phyloP scores from a whole-genome alignment of 2,329 filamentous ascomycete genomes.

The Cadophora gregata region DNA sequence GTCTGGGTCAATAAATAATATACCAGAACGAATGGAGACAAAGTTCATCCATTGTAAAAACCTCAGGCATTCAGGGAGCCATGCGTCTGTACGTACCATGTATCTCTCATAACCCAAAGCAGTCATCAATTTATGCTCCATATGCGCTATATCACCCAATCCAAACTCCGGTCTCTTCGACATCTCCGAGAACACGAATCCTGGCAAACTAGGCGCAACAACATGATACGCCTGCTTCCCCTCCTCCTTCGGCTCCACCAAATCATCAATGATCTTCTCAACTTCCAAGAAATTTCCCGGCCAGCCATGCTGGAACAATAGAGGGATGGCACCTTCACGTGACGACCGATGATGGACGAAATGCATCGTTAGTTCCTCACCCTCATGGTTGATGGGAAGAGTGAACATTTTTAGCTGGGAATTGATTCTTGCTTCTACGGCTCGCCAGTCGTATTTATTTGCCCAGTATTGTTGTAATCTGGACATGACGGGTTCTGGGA shows the following conservation, averaged over 20 bases:
- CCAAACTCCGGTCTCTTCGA: slow-evolving; percentile 28
- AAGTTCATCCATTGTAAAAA: too few relatives aligned
- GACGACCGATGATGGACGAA: slow-evolving; percentile 64
- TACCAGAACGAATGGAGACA: not conserved
- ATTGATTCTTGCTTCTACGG: slow-evolving; percentile 41
- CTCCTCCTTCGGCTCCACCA: slow-evolving; percentile 41
- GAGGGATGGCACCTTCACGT: slow-evolving; percentile 50
- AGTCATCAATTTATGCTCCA: slow-evolving; percentile 71
- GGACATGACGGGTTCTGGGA: slow-evolving; percentile 28
- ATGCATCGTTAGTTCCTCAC: slow-evolving; percentile 60
- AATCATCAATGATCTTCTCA: slow-evolving; percentile 44
- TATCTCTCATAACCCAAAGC: slow-evolving; percentile 38
- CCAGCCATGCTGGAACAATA: slow-evolving; percentile 55
- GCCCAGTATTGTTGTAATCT: slow-evolving; percentile 40
- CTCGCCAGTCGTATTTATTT: slow-evolving; percentile 42
- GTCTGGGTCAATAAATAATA: slow-evolving; percentile 66
- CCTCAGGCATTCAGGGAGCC: not conserved
- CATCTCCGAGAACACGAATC: slow-evolving; percentile 28
- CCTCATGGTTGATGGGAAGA: slow-evolving; percentile 38
- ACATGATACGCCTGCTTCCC: slow-evolving; percentile 51
- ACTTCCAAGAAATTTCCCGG: slow-evolving; percentile 72
- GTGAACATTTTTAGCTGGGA: slow-evolving; percentile 41
- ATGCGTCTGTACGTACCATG: not conserved
- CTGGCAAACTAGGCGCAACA: slow-evolving; percentile 54
- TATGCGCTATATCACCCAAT: slow-evolving; percentile 53